Conservation (phyloP, 345 rosid species). For the Ceriops zippeliana region DNA sequence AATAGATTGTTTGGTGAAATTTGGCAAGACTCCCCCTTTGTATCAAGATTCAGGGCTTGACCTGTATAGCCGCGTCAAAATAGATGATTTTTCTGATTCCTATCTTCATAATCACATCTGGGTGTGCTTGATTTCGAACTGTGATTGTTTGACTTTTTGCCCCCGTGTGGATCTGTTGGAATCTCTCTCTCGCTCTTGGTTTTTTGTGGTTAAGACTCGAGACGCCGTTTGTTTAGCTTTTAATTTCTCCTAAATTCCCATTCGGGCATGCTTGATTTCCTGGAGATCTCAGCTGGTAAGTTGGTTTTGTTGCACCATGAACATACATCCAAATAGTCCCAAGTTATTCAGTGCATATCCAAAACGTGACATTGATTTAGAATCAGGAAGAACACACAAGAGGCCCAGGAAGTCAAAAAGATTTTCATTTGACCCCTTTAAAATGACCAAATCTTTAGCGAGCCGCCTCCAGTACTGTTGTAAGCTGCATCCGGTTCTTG, state of each 20-base stretch:
- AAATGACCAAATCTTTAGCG: slow-evolving; percentile 57
- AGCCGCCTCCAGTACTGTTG: slow-evolving; percentile 50
- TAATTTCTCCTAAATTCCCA: slow-evolving; percentile 9
- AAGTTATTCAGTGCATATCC: slow-evolving; percentile 76
- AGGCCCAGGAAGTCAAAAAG: slow-evolving; percentile 57
- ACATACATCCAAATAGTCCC: slow-evolving; percentile 47
- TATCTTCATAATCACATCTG: slow-evolving; percentile 27
- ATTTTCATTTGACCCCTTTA: slow-evolving; percentile 31
- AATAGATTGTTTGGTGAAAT: neutral
- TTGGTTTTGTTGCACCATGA: slow-evolving; percentile 54
- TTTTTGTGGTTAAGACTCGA: slow-evolving; percentile 2
- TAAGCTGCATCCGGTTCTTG: slow-evolving; percentile 62
- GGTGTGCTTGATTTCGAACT: slow-evolving; percentile 30
- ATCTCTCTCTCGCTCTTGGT: neutral
- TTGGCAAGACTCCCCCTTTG: neutral
- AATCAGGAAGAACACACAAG: slow-evolving; percentile 52
- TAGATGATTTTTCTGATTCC: slow-evolving; percentile 23
- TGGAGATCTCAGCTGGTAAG: slow-evolving; percentile 14
- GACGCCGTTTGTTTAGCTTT: slow-evolving; percentile 19
- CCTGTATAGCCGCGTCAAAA: slow-evolving; percentile 8
- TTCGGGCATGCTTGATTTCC: slow-evolving; percentile 48
- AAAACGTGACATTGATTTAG: slow-evolving; percentile 72
- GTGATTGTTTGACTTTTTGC: neutral
- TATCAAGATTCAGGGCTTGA: neutral
- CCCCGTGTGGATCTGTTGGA: neutral